Conservation (phyloP, 306 rosid species). For the Argentina anserina region DNA sequence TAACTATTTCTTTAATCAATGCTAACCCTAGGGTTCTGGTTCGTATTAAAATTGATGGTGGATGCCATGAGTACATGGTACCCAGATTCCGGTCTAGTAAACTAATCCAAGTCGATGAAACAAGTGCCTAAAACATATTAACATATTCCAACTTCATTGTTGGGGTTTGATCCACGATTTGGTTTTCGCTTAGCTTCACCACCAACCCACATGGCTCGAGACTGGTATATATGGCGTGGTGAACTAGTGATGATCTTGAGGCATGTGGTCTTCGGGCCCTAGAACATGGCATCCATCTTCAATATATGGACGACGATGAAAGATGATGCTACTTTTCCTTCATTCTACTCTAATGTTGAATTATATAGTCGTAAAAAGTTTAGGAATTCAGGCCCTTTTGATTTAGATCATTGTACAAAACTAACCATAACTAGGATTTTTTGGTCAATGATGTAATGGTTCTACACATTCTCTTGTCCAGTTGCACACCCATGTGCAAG, state of each 20-base stretch:
- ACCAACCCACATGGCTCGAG: slow-evolving; percentile 9
- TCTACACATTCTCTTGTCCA: too few species aligned
- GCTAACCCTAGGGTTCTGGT: slow-evolving; percentile 32
- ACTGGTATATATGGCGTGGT: background rate
- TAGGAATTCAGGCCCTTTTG: too few species aligned
- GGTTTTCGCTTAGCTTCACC: background rate
- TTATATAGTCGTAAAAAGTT: too few species aligned
- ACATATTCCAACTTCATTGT: background rate
- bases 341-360: too few species aligned
- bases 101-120: background rate
- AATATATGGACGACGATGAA: background rate
- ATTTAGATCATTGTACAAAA: too few species aligned
- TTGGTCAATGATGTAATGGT: too few species aligned
- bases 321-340: background rate
- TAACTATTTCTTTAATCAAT: background rate
- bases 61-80: slow-evolving; percentile 40
- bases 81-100: slow-evolving; percentile 31
- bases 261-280: background rate
- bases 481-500: too few species aligned
- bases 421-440: too few species aligned
- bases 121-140: background rate
- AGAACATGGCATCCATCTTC: background rate
- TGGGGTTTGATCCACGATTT: slow-evolving; percentile 27
- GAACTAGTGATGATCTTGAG: background rate
- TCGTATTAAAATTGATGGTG: slow-evolving; percentile 31